Evolutionary conservation across 768 basidiomycete genomes (phyloP).

Genomic region (Auriscalpium microsporum): DNA sequence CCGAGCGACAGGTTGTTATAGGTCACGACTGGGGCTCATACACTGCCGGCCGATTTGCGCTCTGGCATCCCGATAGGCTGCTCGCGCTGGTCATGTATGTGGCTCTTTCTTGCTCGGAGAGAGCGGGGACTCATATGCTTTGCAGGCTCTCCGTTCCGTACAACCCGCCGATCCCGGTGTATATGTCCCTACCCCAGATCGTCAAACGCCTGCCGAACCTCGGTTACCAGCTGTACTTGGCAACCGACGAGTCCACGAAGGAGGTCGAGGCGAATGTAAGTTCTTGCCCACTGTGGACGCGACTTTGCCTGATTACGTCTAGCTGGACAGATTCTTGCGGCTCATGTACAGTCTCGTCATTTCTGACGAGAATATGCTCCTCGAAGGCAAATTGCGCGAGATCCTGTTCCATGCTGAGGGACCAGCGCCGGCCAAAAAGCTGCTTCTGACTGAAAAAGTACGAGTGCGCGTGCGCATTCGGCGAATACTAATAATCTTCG

Average conservation of each 20-base stretch:
- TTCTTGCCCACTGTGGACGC: not conserved
- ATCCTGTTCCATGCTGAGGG: constrained; percentile 1
- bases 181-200: constrained; percentile 43
- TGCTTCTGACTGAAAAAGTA: constrained; percentile 12
- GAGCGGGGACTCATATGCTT: not conserved
- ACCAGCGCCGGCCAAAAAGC: not conserved
- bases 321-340: constrained; percentile 18
- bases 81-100: constrained; percentile 49
- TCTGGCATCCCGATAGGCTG: constrained; percentile 63
- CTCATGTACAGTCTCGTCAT: constrained; percentile 5
- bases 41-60: constrained; percentile 54
- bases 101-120: not conserved
- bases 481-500: not conserved
- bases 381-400: constrained; percentile 9
- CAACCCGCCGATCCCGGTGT: constrained; percentile 44
- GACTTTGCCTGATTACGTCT: not conserved
- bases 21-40: constrained; percentile 81
- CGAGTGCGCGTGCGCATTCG: not conserved
- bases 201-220: constrained; percentile 45
- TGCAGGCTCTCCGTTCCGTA: constrained; percentile 60
- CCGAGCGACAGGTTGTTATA: constrained; percentile 42
- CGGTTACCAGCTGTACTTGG: constrained; percentile 65
- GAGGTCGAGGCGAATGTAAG: constrained; percentile 53
- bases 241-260: constrained; percentile 38
- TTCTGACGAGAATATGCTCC: not conserved